A percentile compares a stretch with the other conserved stretches of the same genome.
phyloP scores from a whole-genome alignment of 305 asterid genomes.

The Ajuga reptans region DNA sequence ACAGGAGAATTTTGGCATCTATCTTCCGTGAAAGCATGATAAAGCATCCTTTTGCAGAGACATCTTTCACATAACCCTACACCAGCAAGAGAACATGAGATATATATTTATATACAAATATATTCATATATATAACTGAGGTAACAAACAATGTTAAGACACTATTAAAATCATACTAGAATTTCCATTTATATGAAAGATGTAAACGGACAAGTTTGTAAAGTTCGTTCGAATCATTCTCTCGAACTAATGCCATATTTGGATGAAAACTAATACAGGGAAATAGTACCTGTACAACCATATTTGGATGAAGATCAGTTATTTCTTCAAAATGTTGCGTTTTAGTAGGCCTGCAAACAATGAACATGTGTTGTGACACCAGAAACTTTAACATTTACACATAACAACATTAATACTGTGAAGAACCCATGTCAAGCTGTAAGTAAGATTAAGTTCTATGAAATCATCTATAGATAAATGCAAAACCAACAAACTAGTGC shows the following conservation, averaged over 20 bases:
- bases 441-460: neutral
- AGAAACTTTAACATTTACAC: constrained; percentile 1
- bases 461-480: neutral
- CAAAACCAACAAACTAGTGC: neutral
- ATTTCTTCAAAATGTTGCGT: constrained; percentile 38
- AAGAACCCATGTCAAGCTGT: constrained; percentile 4
- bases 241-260: neutral
- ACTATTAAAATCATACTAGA: neutral
- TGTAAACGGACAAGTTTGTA: neutral
- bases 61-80: constrained; percentile 82
- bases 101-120: no score
- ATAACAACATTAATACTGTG: neutral
- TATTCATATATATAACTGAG: no score
- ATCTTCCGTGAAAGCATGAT: constrained; percentile 73
- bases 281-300: constrained; percentile 63
- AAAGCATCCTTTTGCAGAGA: constrained; percentile 75
- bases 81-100: constrained; percentile 13
- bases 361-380: constrained; percentile 7
- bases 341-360: constrained; percentile 38
- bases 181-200: constrained; percentile 1
- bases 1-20: constrained; percentile 76
- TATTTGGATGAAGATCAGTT: constrained; percentile 67
- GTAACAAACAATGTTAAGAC: neutral
- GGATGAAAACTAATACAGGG: neutral
- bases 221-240: neutral